phyloP scores from a whole-genome alignment of 208 protist genomes.

The Crithidia acanthocephali region DNA sequence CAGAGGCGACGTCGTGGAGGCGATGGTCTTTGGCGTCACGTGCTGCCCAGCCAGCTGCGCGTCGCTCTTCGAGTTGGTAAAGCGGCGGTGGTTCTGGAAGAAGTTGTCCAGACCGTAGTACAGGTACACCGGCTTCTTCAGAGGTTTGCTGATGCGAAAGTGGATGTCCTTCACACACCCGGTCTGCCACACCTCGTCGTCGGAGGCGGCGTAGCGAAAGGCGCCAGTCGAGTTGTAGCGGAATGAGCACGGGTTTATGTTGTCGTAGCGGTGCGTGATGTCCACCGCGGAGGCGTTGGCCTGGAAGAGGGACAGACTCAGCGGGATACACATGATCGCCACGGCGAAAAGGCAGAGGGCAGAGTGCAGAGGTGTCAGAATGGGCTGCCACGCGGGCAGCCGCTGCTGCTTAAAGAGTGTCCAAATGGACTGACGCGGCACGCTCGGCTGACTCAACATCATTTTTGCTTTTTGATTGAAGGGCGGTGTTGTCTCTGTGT shows the following conservation, averaged over 20 bases:
- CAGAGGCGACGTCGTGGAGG: constrained; percentile 57
- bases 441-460: background rate
- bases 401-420: constrained; percentile 94
- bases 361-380: constrained; percentile 94
- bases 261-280: constrained; percentile 76
- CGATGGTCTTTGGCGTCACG: constrained; percentile 24
- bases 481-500: too few species aligned
- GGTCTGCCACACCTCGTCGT: constrained; percentile 30
- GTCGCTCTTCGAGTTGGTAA: constrained; percentile 81
- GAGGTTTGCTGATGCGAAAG: constrained; percentile 59
- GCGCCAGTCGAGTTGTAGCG: constrained; percentile 34
- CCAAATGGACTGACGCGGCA: constrained; percentile 29
- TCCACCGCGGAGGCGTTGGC: constrained; percentile 75
- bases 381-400: constrained; percentile 96
- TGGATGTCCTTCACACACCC: constrained; percentile 64
- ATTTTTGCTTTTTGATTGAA: background rate
- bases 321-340: constrained; percentile 91
- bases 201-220: constrained; percentile 42
- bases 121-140: constrained; percentile 95
- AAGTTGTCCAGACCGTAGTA: constrained; percentile 98
- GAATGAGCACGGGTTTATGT: constrained; percentile 53
- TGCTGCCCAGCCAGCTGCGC: constrained; percentile 68
- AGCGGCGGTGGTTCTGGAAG: constrained; percentile 98
- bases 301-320: constrained; percentile 89
- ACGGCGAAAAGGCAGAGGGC: constrained; percentile 91